phyloP scores from a whole-genome alignment of 129 eudicot species.

The Rutidosis leptorrhynchoides region DNA sequence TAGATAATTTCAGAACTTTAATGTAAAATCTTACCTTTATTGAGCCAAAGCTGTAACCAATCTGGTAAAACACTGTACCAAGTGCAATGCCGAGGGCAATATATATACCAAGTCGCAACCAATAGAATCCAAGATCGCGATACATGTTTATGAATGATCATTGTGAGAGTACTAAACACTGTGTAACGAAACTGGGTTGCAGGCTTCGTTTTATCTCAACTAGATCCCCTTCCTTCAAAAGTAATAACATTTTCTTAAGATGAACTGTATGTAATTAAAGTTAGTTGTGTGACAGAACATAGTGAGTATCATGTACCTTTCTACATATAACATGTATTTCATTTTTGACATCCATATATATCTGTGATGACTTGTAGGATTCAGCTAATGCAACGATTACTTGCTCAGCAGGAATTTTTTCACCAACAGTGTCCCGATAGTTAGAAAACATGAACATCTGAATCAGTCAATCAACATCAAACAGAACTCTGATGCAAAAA shows the following conservation, averaged over 20 bases:
- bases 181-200: slow-evolving; percentile 40
- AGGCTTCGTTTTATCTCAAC: slow-evolving; percentile 34
- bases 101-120: slow-evolving; percentile 67
- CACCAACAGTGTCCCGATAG: neutral
- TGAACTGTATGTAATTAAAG: neutral
- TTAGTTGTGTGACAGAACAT: neutral
- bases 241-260: neutral
- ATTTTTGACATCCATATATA: slow-evolving; percentile 29
- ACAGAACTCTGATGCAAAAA: neutral
- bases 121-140: slow-evolving; percentile 72
- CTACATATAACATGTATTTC: slow-evolving; percentile 35
- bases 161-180: slow-evolving; percentile 44
- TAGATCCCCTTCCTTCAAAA: slow-evolving; percentile 33
- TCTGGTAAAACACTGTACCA: slow-evolving; percentile 45
- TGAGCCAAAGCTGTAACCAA: slow-evolving; percentile 48
- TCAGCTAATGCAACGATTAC: slow-evolving; percentile 29
- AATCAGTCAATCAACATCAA: too few species aligned
- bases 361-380: slow-evolving; percentile 52
- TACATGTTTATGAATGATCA: slow-evolving; percentile 65
- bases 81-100: slow-evolving; percentile 48
- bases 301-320: slow-evolving; percentile 32
- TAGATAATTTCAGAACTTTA: too few species aligned
- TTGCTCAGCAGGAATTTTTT: neutral
- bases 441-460: neutral
- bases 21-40: slow-evolving; percentile 48